phyloP scores from a whole-genome alignment of 768 basidiomycete genomes.

The Tremella yokohamensis region DNA sequence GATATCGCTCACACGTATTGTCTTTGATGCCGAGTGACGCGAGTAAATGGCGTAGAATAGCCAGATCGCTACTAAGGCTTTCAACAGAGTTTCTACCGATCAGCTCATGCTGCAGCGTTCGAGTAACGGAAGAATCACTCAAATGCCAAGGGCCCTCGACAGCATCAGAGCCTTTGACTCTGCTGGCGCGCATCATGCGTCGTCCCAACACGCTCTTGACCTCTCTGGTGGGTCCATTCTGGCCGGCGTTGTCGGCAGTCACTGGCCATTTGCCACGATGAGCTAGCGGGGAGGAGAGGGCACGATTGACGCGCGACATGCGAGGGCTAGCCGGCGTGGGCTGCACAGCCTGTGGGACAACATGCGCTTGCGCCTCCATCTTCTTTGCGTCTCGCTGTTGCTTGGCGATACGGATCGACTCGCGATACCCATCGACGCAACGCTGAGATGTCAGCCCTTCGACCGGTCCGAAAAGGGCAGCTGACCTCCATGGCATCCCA shows the following conservation, averaged over 20 bases:
- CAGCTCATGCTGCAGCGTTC: not conserved
- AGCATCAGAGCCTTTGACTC: not conserved
- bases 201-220: not conserved
- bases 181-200: not conserved
- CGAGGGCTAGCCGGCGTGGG: constrained; percentile 6
- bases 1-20: not conserved
- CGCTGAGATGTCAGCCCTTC: constrained; percentile 19
- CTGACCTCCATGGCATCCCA: constrained; percentile 51
- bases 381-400: constrained; percentile 14
- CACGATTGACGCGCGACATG: constrained; percentile 19
- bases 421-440: constrained; percentile 51
- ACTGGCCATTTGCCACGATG: constrained; percentile 16
- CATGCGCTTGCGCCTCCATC: constrained; percentile 9
- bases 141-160: constrained; percentile 1
- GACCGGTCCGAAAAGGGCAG: not conserved
- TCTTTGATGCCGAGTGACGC: constrained; percentile 13
- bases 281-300: constrained; percentile 17
- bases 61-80: constrained; percentile 20
- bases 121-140: not conserved
- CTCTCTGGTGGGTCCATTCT: constrained; percentile 3
- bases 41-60: constrained; percentile 29
- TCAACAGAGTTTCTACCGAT: constrained; percentile 23
- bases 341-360: not conserved
- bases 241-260: not conserved
- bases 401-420: constrained; percentile 37